Base-by-base conservation (phyloP, 164 flowering plant genomes). In the Chimonanthus salicifolius region DNA sequence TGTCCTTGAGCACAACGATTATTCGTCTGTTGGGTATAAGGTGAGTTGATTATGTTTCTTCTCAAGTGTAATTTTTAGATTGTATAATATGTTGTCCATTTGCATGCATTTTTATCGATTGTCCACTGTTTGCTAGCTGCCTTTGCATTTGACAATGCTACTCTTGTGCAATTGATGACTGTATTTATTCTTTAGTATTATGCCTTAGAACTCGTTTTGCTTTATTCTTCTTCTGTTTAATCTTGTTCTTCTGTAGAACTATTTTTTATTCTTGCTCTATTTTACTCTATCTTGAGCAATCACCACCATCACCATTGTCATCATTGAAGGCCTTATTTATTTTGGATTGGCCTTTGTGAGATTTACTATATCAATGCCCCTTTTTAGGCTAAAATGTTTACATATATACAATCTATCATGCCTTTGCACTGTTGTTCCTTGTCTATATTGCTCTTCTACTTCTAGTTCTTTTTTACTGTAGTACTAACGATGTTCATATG, bases 1-100 rank as follows among this genome's bases (percentile, higher is more conserved):
- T 72, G 84, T 91, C 75, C 83, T 86, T 78, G 99, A 95, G 83
- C 99, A 95, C 85, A 88, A 88, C 79, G 98, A 95, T 83, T 93
- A 95, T 85, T 93, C 83, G 65, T 86, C 99, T 74, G 92, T 85
- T 80, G 99, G 99, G 64, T 95, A 93, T 78, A 88, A 89, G 80
- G 99, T 92, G 78, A 87, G 94, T 80, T 74, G 63, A 50, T 21
- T 62, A 18, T 64, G 47, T 60, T n/a, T 47, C 8, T 8, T 16
- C n/a, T 54, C 15, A 54, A 54, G 60, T 16, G 15, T 20, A 20
- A 20, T 20, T 20, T 54, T 54, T 54, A 54, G 4, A 54, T 54
- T 54, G 10, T 9, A 54, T 54, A 8, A 13, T 54, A 10, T 54
- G 4, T 54, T 16, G 15, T 54, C 15, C 15, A 10, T 54, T 13